These are phyloP conservation scores for Tylopilus vinaceipallidus DNA, from an alignment of 768 basidiomycete species.

Conservation along the genomic window DNA sequence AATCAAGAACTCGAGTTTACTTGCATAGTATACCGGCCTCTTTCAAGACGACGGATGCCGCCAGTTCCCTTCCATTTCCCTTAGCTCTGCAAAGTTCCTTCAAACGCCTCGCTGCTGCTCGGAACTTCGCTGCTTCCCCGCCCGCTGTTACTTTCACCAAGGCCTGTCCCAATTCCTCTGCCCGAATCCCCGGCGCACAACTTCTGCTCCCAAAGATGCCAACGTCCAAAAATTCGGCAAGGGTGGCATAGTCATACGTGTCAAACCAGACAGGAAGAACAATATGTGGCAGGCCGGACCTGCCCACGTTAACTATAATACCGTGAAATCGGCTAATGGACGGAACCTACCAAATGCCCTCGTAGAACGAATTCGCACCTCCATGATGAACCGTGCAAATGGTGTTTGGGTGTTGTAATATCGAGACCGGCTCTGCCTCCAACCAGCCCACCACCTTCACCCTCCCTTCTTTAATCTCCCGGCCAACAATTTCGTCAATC, in stretches of 20 bases:
- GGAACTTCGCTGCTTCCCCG: conserved; percentile 4
- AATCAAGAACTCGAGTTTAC: too few species aligned
- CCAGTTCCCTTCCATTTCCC: conserved; percentile 4
- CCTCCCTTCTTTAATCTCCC: conserved; percentile 9
- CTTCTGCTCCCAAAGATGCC: conserved; percentile 4
- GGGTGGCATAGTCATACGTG: conserved; percentile 6
- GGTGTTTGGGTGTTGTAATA: conserved; percentile 7
- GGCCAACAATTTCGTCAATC: conserved; percentile 1
- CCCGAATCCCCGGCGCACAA: not conserved
- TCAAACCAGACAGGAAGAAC: conserved; percentile 15
- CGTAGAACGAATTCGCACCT: conserved; percentile 6
- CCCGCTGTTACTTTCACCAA: conserved; percentile 5
- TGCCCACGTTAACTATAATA: not conserved
- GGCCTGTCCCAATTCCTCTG: conserved; percentile 5
- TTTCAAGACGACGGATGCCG: not conserved
- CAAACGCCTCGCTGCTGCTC: conserved; percentile 3
- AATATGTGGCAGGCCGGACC: conserved; percentile 11
- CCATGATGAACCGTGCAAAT: conserved; percentile 5
- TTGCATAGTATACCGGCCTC: too few species aligned
- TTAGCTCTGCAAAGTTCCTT: conserved; percentile 2
- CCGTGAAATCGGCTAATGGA: too few species aligned
- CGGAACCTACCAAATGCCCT: conserved; percentile 1
- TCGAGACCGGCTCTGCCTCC: conserved; percentile 11
- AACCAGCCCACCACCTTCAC: conserved; percentile 12
- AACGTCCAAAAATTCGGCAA: conserved; percentile 2